Conservation (phyloP, 1,284 basidiomycete species). For the Apiotrichum domesticum region DNA sequence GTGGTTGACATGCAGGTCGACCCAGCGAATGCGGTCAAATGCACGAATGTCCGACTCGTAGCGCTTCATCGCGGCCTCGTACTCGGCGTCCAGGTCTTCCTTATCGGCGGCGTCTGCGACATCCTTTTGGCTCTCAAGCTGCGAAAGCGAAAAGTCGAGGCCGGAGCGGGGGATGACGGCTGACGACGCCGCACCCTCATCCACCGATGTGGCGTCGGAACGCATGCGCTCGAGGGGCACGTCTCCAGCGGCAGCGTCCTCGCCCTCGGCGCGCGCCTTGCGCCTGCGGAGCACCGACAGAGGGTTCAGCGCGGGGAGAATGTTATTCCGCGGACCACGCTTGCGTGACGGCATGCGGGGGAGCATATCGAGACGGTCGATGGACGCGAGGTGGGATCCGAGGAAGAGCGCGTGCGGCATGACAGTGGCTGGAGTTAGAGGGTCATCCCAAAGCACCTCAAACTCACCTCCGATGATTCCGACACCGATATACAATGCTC, state of each 20-base stretch:
- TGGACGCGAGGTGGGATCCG: conserved; percentile 75
- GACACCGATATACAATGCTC: conserved; percentile 68
- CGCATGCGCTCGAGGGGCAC: not conserved
- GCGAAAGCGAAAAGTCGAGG: not conserved
- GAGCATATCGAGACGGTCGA: conserved; percentile 57
- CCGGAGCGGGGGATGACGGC: not conserved
- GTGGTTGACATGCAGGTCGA: conserved; percentile 70
- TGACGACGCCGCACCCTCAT: no score
- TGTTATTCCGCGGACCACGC: not conserved
- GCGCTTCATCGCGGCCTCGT: conserved; percentile 22
- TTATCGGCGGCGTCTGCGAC: conserved; percentile 9
- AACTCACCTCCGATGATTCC: conserved; percentile 50
- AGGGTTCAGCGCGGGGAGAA: conserved; percentile 22
- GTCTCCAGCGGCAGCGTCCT: conserved; percentile 53
- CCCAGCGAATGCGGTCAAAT: conserved; percentile 59
- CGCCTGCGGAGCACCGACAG: conserved; percentile 6
- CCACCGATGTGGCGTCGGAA: no score
- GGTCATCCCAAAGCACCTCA: not conserved
- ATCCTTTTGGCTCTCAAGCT: not conserved
- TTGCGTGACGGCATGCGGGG: conserved; percentile 25
- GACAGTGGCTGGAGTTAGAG: conserved; percentile 59
- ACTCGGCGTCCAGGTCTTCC: conserved; percentile 24
- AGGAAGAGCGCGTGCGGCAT: conserved; percentile 87
- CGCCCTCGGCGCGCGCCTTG: not conserved
- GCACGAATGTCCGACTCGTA: conserved; percentile 58